phyloP scores from a whole-genome alignment of 129 eudicot genomes.

The Pittosporum tobira region DNA sequence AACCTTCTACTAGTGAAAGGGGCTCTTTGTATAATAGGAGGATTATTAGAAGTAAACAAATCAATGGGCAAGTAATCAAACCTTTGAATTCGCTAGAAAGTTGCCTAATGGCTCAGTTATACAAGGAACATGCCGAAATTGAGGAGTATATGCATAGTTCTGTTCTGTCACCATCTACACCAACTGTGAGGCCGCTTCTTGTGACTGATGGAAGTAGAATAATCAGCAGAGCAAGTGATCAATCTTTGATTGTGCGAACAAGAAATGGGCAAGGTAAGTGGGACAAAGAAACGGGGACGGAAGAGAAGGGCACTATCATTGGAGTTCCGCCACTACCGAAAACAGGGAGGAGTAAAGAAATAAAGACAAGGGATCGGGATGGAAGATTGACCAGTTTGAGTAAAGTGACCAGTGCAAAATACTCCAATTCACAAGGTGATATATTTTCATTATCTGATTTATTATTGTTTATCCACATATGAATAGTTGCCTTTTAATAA shows the following conservation, averaged over 20 bases:
- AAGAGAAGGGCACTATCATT: slow-evolving; percentile 6
- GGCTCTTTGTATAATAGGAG: slow-evolving; percentile 34
- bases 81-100: slow-evolving; percentile 68
- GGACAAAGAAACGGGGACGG: slow-evolving; percentile 11
- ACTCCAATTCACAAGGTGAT: slow-evolving; percentile 25
- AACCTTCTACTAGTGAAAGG: slow-evolving; percentile 18
- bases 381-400: slow-evolving; percentile 13
- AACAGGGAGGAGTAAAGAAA: slow-evolving; percentile 12
- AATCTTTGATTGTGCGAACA: slow-evolving; percentile 15
- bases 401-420: slow-evolving; percentile 9
- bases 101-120: slow-evolving; percentile 79
- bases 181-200: slow-evolving; percentile 48
- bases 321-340: slow-evolving; percentile 23
- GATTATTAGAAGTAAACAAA: slow-evolving; percentile 34
- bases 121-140: slow-evolving; percentile 41
- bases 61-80: slow-evolving; percentile 21
- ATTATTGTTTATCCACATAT: neutral
- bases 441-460: neutral
- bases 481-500: neutral
- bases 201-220: slow-evolving; percentile 68
- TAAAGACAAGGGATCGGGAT: slow-evolving; percentile 12
- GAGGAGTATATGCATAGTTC: slow-evolving; percentile 32
- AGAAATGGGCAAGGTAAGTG: slow-evolving; percentile 12
- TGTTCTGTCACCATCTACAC: slow-evolving; percentile 27
- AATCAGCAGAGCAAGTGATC: slow-evolving; percentile 37